Evolutionary conservation across 768 basidiomycete species (phyloP), one percentile per base, ranked within the genome.

Genomic region (Fistulinella prunicolor): DNA sequence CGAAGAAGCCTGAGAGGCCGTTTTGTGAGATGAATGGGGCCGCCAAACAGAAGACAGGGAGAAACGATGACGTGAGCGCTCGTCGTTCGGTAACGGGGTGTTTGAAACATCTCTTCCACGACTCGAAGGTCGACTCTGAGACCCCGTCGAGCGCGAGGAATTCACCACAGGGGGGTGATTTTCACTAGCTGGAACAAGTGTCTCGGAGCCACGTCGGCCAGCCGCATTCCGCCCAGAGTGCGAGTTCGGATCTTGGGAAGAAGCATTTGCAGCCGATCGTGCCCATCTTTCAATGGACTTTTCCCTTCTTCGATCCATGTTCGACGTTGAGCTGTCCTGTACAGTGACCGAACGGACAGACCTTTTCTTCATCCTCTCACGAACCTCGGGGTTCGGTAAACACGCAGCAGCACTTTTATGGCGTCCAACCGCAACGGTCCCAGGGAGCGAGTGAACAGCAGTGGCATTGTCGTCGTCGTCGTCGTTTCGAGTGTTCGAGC

Each of bases 211-310:
- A 21, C 56, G 64, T 24, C 63, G 62, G 19, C 43, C 26, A 3
- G 40, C 28, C 37, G 43, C 37, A n/a, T 49, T 34, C 35, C 45
- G 40, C 29, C 34, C 40, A 43, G 59, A 49, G 30, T 49, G 50
- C 38, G 51, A 46, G 38, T 48, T 50, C 9, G 41, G 37, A 34
- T 54, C 60, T 41, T 44, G 63, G 38, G 62, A 53, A 42, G 49
- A 50, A 41, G 39, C 49, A 28, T 53, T 63, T 23, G 57, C 56
- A 24, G 64, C 51, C 16, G 55, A 57, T 38, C 60, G 58, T 29
- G 63, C 67, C 67, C 67, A 69, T 52, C 63, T 58, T 49, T 67
- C 65, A 26, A 67, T 67, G 3, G 65, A 69, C 42, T 56, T 59
- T 30, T 67, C 60, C 50, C 63, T 60, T 53, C 62, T 58, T 23